These are phyloP conservation scores for Agaricus sinodeliciosus DNA, from an alignment of 768 basidiomycete genomes.

Conservation along the genomic window DNA sequence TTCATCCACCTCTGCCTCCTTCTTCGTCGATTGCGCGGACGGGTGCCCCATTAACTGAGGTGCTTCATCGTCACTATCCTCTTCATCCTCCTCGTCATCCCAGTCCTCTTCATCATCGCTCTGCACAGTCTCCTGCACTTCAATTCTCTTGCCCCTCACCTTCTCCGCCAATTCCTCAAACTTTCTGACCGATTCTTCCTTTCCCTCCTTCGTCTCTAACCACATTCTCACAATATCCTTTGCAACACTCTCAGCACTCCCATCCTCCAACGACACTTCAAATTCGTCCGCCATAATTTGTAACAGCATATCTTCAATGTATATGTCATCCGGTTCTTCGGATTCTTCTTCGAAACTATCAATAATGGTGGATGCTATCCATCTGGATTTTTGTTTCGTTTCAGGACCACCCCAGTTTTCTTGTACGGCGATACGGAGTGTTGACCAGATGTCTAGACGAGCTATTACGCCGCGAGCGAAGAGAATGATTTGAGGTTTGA, in stretches of 20 bases:
- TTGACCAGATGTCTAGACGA: constrained; percentile 78
- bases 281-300: constrained; percentile 89
- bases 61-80: constrained; percentile 24
- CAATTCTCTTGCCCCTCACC: constrained; percentile 49
- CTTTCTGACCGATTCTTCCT: constrained; percentile 41
- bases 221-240: constrained; percentile 67
- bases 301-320: constrained; percentile 75
- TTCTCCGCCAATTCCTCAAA: constrained; percentile 63
- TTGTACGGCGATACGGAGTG: constrained; percentile 78
- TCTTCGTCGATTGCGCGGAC: constrained; percentile 17
- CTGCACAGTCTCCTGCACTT: constrained; percentile 38
- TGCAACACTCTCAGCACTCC: constrained; percentile 69
- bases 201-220: constrained; percentile 42
- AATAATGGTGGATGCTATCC: constrained; percentile 78
- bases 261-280: constrained; percentile 79
- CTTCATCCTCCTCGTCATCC: constrained; percentile 36
- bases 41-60: constrained; percentile 47
- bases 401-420: constrained; percentile 84
- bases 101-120: constrained; percentile 40
- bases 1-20: constrained; percentile 77
- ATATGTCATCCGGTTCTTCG: constrained; percentile 52
- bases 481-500: constrained; percentile 47
- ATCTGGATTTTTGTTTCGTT: constrained; percentile 64
- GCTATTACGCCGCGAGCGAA: constrained; percentile 87
- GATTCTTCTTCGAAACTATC: constrained; percentile 65